These are phyloP conservation scores for Lyophyllum decastes DNA, from an alignment of 768 basidiomycete genomes.

Conservation along the genomic window DNA sequence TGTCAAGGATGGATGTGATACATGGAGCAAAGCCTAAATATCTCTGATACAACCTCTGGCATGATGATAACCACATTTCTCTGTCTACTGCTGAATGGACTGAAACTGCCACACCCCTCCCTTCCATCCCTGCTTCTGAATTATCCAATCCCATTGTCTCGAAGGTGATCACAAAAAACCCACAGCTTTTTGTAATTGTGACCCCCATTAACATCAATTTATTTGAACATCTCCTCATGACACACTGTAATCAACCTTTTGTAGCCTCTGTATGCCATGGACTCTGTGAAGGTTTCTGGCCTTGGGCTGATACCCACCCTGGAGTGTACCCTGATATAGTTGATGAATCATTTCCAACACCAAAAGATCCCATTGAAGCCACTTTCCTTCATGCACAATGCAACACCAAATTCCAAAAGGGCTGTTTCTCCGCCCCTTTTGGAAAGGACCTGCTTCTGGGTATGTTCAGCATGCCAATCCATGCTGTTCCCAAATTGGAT, in stretches of 20 bases:
- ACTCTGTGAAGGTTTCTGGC: conserved; percentile 41
- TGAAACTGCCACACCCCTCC: conserved; percentile 14
- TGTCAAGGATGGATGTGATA: not conserved
- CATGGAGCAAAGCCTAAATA: not conserved
- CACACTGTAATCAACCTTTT: no score
- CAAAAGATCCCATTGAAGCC: conserved; percentile 1
- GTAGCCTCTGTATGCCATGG: no score
- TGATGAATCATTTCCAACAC: conserved; percentile 11
- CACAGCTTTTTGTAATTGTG: not conserved
- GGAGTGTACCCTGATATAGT: conserved; percentile 8
- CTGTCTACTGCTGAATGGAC: conserved; percentile 22
- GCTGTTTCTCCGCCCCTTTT: conserved; percentile 23
- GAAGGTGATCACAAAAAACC: not conserved
- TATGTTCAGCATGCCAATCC: conserved; percentile 34
- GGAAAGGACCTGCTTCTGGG: conserved; percentile 26
- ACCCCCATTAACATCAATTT: not conserved
- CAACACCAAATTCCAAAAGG: conserved; percentile 13
- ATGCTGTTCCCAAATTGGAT: conserved; percentile 31
- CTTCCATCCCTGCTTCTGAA: not conserved
- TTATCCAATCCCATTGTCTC: not conserved
- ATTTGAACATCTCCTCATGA: conserved; percentile 22
- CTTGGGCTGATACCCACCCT: conserved; percentile 21
- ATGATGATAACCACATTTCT: no score
- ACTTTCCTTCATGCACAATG: conserved; percentile 19
- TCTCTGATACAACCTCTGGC: no score